phyloP scores from a whole-genome alignment of 2,329 filamentous ascomycete species.

The Rutstroemia sp. region DNA sequence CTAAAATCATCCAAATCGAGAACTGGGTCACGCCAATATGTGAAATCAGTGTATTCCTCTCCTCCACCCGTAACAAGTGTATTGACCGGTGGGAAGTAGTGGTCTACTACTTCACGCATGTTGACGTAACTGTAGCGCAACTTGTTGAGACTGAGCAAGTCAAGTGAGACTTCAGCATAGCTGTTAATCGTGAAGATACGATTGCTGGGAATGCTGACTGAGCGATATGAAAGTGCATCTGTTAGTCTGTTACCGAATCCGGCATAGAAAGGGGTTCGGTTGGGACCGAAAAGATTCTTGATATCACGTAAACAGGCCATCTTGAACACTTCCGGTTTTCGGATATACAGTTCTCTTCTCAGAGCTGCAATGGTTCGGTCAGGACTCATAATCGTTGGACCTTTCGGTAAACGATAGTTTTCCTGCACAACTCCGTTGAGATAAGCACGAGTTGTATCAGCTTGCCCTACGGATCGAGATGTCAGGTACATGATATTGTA shows the following conservation, averaged over 20 bases:
- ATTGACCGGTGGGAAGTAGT: conserved; percentile 92
- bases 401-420: conserved; percentile 74
- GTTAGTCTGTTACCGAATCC: conserved; percentile 96
- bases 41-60: conserved; percentile 95
- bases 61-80: conserved; percentile 82
- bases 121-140: conserved; percentile 95
- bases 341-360: conserved; percentile 83
- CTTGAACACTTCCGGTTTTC: conserved; percentile 98
- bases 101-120: conserved; percentile 95
- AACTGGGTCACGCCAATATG: conserved; percentile 84
- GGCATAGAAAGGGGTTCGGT: conserved; percentile 83
- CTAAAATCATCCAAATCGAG: conserved; percentile 85
- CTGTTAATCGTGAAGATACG: conserved; percentile 99
- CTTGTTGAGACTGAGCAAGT: conserved; percentile 83
- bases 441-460: conserved; percentile 84
- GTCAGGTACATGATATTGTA: conserved; percentile 99
- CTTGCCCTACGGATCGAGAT: conserved; percentile 85
- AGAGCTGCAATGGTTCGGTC: conserved; percentile 92
- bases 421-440: conserved; percentile 86
- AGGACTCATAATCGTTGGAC: conserved; percentile 90
- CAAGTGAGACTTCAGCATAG: conserved; percentile 89
- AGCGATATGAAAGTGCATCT: conserved; percentile 91
- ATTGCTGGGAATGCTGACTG: conserved; percentile 88
- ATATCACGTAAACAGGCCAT: conserved; percentile 98
- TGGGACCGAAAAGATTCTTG: conserved; percentile 72